phyloP scores from a whole-genome alignment of 192 early-diverging fungal genomes.

The Neocallimastix lanati region DNA sequence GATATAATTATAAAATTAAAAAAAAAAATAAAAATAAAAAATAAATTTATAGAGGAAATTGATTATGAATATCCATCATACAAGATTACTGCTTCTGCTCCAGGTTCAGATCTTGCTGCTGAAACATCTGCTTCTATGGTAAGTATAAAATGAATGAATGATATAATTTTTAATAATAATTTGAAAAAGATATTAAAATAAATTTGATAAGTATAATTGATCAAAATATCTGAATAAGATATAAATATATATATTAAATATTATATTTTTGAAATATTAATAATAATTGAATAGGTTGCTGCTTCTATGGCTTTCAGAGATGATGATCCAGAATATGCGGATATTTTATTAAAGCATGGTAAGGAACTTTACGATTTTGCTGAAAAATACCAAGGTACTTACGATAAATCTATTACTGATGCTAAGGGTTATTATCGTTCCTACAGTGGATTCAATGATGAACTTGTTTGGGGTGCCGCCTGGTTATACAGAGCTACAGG shows the following conservation, averaged over 20 bases:
- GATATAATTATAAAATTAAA: too few relatives aligned
- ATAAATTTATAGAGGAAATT: slow-evolving; percentile 13
- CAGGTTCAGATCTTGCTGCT: slow-evolving; percentile 34
- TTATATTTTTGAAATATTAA: too few relatives aligned
- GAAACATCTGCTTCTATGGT: slow-evolving; percentile 28
- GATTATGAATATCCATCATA: slow-evolving; percentile 26
- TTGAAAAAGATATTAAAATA: too few relatives aligned
- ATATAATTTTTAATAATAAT: too few relatives aligned
- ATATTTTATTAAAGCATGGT: slow-evolving; percentile 15
- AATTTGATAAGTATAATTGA: too few relatives aligned
- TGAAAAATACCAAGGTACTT: slow-evolving; percentile 17
- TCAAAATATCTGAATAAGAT: too few relatives aligned
- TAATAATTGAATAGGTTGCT: slow-evolving; percentile 7
- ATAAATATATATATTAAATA: too few relatives aligned
- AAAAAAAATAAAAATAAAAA: too few relatives aligned
- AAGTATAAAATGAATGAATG: too few relatives aligned
- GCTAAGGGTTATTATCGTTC: slow-evolving; percentile 18
- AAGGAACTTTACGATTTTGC: slow-evolving; percentile 22
- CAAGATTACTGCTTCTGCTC: slow-evolving; percentile 16
- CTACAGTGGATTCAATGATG: slow-evolving; percentile 11
- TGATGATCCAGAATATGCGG: background rate
- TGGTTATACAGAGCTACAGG: slow-evolving; percentile 34
- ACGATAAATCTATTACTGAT: slow-evolving; percentile 16
- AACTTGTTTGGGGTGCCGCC: slow-evolving; percentile 32
- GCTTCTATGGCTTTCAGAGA: slow-evolving; percentile 24